Conservation (phyloP, 2,329 filamentous ascomycete genomes). For the Zarea fungicola region DNA sequence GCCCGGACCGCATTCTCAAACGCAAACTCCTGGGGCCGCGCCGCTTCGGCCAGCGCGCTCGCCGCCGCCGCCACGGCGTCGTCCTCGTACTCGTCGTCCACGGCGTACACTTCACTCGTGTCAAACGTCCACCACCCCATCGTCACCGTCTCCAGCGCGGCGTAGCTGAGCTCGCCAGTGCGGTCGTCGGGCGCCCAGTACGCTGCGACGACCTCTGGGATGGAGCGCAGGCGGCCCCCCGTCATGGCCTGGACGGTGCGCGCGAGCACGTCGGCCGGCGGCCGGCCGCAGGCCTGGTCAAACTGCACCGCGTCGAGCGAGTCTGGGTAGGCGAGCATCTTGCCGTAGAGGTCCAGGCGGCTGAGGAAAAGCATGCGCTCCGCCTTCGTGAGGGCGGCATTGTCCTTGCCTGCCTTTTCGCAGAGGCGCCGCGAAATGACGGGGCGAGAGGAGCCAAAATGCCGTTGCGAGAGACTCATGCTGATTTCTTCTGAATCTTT, state of each 20-base stretch:
- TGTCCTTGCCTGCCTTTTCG: slow-evolving; percentile 15
- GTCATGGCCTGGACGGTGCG: slow-evolving; percentile 9
- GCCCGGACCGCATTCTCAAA: not conserved
- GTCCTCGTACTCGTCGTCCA: not conserved
- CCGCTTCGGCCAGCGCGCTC: not conserved
- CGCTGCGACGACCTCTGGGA: slow-evolving; percentile 3
- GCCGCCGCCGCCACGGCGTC: not conserved
- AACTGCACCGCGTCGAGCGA: slow-evolving; percentile 13
- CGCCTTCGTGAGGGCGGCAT: slow-evolving; percentile 15
- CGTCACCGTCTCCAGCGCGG: not conserved
- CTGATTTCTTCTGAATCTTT: too few species aligned
- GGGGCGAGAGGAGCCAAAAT: not conserved
- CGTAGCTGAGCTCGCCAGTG: slow-evolving; percentile 4
- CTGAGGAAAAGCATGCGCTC: slow-evolving; percentile 16
- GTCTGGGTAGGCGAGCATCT: slow-evolving; percentile 14
- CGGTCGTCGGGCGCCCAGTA: slow-evolving; percentile 8
- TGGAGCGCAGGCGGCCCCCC: not conserved
- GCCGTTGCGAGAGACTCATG: not conserved
- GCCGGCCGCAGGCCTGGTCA: slow-evolving; percentile 14
- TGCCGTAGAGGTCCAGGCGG: slow-evolving; percentile 16
- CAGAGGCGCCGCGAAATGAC: slow-evolving; percentile 12
- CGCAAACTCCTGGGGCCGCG: not conserved
- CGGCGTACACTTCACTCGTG: not conserved
- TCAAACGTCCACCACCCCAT: slow-evolving; percentile 11
- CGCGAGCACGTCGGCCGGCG: slow-evolving; percentile 10